A percentile compares a stretch with the other conserved stretches of the same genome.
Evolutionary conservation across 805 yeast genomes (phyloP).

Genomic region (Cyberlindnera saturnus): DNA sequence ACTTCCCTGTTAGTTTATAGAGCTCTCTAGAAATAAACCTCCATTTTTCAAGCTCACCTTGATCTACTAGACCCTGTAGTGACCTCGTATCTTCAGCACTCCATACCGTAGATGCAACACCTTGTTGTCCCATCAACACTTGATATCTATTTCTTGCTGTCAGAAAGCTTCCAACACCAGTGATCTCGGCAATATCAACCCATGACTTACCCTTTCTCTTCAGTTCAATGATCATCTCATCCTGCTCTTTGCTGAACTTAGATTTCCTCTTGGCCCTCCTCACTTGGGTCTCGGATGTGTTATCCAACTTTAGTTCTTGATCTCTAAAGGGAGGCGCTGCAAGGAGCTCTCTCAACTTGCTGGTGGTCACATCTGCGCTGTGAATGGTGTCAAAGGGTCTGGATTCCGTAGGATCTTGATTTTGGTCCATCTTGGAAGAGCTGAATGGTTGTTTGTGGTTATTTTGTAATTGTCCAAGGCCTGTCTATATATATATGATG

Average conservation of each 20-base stretch:
- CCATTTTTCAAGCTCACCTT: conserved; percentile 70
- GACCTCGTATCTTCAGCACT: conserved; percentile 46
- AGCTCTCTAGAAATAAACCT: conserved; percentile 56
- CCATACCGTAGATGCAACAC: conserved; percentile 66
- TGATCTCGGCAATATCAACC: conserved; percentile 65
- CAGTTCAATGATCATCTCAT: conserved; percentile 52
- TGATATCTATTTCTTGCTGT: conserved; percentile 78
- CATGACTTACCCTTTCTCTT: conserved; percentile 62
- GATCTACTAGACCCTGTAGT: conserved; percentile 52
- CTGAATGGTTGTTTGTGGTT: no score
- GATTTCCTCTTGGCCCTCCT: conserved; percentile 55
- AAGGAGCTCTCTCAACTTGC: conserved; percentile 9
- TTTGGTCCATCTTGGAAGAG: neutral
- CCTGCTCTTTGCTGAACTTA: conserved; percentile 67
- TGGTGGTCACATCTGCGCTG: conserved; percentile 1
- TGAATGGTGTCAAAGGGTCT: neutral
- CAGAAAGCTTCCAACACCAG: conserved; percentile 57
- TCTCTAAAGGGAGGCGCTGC: conserved; percentile 16
- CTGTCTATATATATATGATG: no score
- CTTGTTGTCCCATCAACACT: conserved; percentile 78
- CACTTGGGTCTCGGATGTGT: conserved; percentile 34
- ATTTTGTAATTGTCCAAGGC: no score
- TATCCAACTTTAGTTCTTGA: conserved; percentile 34
- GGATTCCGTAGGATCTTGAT: neutral
- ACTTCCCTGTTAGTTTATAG: conserved; percentile 42